Conservation (phyloP, 1,284 basidiomycete genomes). For the Mycena citricolor region DNA sequence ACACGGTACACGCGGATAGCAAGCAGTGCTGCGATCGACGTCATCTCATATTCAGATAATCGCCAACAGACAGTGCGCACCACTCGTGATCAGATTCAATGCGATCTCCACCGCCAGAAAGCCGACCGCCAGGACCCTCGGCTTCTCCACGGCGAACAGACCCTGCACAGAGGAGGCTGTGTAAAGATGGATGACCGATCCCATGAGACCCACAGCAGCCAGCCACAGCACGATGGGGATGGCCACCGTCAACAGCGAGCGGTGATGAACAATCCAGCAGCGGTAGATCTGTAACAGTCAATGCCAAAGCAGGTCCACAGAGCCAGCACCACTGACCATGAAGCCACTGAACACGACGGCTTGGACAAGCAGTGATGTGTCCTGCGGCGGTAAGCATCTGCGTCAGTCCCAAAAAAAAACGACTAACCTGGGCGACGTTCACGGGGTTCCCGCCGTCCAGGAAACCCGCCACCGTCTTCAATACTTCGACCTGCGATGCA, state of each 20-base stretch:
- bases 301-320: neutral
- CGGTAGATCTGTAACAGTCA: conserved; percentile 15
- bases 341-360: conserved; percentile 12
- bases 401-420: neutral
- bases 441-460: conserved; percentile 5
- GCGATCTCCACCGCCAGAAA: conserved; percentile 15
- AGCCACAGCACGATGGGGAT: conserved; percentile 10
- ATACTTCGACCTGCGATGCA: neutral
- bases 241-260: conserved; percentile 3
- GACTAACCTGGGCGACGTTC: conserved; percentile 11
- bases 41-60: neutral
- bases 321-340: conserved; percentile 8
- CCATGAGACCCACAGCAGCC: conserved; percentile 14
- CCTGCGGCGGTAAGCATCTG: conserved; percentile 1
- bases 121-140: neutral
- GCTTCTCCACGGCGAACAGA: conserved; percentile 1
- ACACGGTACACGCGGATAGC: conserved; percentile 8
- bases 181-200: conserved; percentile 11
- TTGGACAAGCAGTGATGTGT: conserved; percentile 8
- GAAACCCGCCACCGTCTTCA: neutral
- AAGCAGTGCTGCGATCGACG: conserved; percentile 6
- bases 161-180: conserved; percentile 2
- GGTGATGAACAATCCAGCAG: conserved; percentile 17
- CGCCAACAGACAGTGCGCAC: conserved; percentile 1
- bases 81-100: conserved; percentile 13